These are phyloP conservation scores for Ampelomyces quisqualis DNA, from an alignment of 2,329 filamentous ascomycete genomes.

Conservation along the genomic window DNA sequence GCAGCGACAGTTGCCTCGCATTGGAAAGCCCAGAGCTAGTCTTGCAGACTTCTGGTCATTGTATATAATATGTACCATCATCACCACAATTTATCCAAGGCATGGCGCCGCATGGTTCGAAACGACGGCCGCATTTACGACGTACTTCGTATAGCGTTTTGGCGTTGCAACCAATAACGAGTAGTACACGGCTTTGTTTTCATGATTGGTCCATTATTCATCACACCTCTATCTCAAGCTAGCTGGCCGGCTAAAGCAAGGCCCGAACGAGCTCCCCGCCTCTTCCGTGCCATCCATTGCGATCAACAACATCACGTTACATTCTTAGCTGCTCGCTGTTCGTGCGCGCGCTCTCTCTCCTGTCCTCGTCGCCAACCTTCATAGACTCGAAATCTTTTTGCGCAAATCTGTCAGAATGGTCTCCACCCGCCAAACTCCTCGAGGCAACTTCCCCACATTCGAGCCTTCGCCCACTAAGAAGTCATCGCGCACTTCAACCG, in stretches of 20 bases:
- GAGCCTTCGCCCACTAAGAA: constrained; percentile 43
- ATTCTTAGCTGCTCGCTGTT: background rate
- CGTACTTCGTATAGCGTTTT: too few relatives aligned
- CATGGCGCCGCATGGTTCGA: too few relatives aligned
- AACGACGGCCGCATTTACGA: too few relatives aligned
- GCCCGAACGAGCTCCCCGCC: constrained; percentile 8
- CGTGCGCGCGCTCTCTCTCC: background rate
- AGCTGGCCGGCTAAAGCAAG: constrained; percentile 10
- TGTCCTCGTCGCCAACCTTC: background rate
- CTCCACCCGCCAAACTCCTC: constrained; percentile 43
- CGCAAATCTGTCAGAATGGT: constrained; percentile 33
- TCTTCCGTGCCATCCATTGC: constrained; percentile 1
- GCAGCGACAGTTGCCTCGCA: too few relatives aligned
- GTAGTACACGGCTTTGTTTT: background rate
- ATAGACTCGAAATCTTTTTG: background rate
- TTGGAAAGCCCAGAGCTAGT: too few relatives aligned
- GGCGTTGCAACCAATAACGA: too few relatives aligned
- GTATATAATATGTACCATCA: too few relatives aligned
- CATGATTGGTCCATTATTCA: background rate
- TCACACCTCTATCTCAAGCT: background rate
- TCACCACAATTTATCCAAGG: too few relatives aligned
- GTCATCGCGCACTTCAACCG: constrained; percentile 36
- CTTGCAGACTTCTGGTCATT: too few relatives aligned
- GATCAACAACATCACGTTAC: constrained; percentile 8
- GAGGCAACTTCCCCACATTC: constrained; percentile 37